Percentiles rank a stretch among this genome's conserved stretches.
phyloP scores from a whole-genome alignment of 441 rosid species.

The Syzygium syzygioides region DNA sequence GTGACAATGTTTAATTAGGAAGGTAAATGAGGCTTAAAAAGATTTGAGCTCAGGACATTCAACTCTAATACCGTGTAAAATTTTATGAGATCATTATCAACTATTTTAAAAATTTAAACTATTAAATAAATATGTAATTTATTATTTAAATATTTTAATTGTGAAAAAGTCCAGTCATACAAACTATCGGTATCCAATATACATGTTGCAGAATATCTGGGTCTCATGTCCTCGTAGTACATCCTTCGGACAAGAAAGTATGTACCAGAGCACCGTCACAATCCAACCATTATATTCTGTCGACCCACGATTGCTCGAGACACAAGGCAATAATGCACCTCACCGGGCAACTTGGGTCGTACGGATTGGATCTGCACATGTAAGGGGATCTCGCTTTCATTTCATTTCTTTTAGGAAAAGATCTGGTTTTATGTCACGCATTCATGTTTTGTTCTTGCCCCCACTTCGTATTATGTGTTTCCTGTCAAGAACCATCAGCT shows the following conservation, averaged over 20 bases:
- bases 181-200: not conserved
- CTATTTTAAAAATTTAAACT: too few species aligned
- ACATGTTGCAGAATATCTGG: not conserved
- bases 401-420: not conserved
- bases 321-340: not conserved
- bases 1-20: too few species aligned
- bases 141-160: too few species aligned
- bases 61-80: too few species aligned
- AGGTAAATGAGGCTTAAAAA: too few species aligned
- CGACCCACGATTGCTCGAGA: not conserved
- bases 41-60: too few species aligned
- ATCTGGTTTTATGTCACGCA: not conserved
- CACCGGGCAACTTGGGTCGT: not conserved
- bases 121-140: too few species aligned
- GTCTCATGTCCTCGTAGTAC: not conserved
- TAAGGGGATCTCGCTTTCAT: not conserved
- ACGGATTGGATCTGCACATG: not conserved
- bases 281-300: not conserved
- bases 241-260: not conserved
- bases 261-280: not conserved
- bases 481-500: not conserved
- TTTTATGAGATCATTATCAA: too few species aligned
- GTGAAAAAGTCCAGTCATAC: not conserved
- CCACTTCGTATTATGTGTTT: not conserved
- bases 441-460: not conserved